Conservation (phyloP, 352 stramenopile genomes). For the Aphanomyces stellatus region DNA sequence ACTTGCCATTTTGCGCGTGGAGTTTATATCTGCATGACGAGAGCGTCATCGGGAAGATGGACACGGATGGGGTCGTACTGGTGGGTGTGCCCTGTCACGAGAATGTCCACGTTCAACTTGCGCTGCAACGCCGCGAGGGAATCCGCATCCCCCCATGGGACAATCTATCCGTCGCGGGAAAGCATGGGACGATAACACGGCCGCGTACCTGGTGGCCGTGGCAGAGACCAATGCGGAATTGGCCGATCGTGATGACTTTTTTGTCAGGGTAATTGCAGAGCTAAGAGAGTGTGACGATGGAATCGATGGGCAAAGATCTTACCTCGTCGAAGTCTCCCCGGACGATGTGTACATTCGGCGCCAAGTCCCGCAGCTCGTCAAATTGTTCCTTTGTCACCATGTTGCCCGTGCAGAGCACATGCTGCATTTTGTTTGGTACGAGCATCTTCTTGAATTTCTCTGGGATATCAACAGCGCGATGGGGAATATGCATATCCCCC, state of each 20-base stretch:
- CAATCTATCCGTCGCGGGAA: constrained; percentile 25
- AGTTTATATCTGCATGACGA: constrained; percentile 62
- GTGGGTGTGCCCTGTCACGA: constrained; percentile 94
- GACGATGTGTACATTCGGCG: constrained; percentile 95
- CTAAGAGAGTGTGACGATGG: too few relatives aligned
- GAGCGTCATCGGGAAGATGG: background rate
- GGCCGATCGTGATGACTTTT: constrained; percentile 93
- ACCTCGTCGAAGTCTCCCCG: constrained; percentile 92
- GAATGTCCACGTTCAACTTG: constrained; percentile 96
- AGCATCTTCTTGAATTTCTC: constrained; percentile 95
- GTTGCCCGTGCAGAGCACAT: constrained; percentile 98
- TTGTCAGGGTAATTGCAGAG: constrained; percentile 90
- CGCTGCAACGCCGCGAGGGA: constrained; percentile 84
- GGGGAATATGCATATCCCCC: constrained; percentile 96
- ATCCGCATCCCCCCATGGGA: constrained; percentile 86
- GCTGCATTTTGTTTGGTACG: constrained; percentile 96
- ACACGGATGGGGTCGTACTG: constrained; percentile 40
- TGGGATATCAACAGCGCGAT: constrained; percentile 89
- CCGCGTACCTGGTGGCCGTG: constrained; percentile 91
- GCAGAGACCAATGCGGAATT: constrained; percentile 96
- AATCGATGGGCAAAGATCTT: background rate
- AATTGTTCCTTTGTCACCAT: constrained; percentile 93
- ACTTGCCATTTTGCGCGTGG: constrained; percentile 89
- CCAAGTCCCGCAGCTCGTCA: constrained; percentile 91
- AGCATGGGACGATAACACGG: too few relatives aligned